phyloP scores from a whole-genome alignment of 768 basidiomycete species.

The Basidioascus undulatus region DNA sequence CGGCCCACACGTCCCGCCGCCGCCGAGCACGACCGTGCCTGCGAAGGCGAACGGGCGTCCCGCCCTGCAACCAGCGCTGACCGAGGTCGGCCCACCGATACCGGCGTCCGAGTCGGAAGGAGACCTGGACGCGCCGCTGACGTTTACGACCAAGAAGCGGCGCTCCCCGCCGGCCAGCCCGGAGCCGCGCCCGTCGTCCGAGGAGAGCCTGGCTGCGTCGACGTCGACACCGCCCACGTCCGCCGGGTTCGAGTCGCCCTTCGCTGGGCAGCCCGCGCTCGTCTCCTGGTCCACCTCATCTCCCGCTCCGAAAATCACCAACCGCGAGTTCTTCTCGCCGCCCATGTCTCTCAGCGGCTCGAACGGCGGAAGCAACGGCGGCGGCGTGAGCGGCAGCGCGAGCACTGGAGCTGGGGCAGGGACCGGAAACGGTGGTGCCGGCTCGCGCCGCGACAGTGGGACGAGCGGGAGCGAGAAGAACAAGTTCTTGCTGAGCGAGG shows the following conservation, averaged over 20 bases:
- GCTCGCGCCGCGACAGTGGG: conserved; percentile 27
- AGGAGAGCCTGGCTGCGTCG: conserved; percentile 8
- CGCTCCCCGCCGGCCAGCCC: conserved; percentile 10
- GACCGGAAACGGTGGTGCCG: conserved; percentile 42
- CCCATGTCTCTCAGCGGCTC: conserved; percentile 7
- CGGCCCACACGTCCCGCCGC: not conserved
- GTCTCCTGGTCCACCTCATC: conserved; percentile 2
- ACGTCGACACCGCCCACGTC: conserved; percentile 14
- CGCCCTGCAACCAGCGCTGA: not conserved
- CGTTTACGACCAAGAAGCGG: conserved; percentile 38
- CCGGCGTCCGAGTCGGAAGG: conserved; percentile 24
- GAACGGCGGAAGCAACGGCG: not conserved
- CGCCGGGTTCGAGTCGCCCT: conserved; percentile 9
- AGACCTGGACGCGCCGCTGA: conserved; percentile 37
- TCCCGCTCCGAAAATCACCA: conserved; percentile 4
- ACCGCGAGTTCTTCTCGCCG: conserved; percentile 12
- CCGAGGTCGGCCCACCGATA: not conserved
- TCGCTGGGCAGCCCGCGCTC: conserved; percentile 12
- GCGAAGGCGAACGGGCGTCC: not conserved
- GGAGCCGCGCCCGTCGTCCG: conserved; percentile 9
- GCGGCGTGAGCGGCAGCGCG: not conserved
- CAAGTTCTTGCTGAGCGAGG: conserved; percentile 40
- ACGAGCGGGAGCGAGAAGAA: conserved; percentile 13
- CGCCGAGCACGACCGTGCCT: not conserved
- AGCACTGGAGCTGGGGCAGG: conserved; percentile 12